phyloP scores from a whole-genome alignment of 2,329 filamentous ascomycete genomes.

The Mycosphaerella arachidis region DNA sequence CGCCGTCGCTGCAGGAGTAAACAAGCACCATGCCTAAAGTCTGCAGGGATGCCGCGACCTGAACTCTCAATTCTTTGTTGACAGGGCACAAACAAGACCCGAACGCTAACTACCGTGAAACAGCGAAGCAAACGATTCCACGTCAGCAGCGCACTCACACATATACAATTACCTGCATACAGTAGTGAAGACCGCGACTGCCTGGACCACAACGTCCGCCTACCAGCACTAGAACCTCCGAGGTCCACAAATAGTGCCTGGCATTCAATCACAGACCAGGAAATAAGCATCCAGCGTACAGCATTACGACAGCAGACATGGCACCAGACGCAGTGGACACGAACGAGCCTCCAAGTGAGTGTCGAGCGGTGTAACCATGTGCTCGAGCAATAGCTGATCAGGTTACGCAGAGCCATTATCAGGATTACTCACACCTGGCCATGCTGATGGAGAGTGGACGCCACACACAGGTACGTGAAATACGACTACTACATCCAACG shows the following conservation, averaged over 20 bases:
- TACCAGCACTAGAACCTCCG: not conserved
- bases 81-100: not conserved
- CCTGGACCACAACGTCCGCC: not conserved
- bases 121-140: no score
- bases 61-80: not conserved
- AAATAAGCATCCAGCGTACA: not conserved
- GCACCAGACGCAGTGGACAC: conserved; percentile 38
- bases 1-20: not conserved
- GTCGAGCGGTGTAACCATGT: not conserved
- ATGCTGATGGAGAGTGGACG: conserved; percentile 37
- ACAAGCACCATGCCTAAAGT: not conserved
- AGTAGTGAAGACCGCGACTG: not conserved
- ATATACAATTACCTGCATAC: not conserved
- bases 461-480: conserved; percentile 44
- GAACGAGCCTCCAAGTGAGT: conserved; percentile 36
- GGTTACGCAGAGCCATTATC: conserved; percentile 30
- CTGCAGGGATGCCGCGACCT: not conserved
- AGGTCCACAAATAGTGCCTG: not conserved
- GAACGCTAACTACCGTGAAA: not conserved
- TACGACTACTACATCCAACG: not conserved
- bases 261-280: not conserved
- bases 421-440: conserved; percentile 31
- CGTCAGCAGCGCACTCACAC: no score
- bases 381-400: not conserved
- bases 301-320: conserved; percentile 10